Conservation (phyloP, 371 early-diverging fungal genomes). For the Catenaria anguillulae region DNA sequence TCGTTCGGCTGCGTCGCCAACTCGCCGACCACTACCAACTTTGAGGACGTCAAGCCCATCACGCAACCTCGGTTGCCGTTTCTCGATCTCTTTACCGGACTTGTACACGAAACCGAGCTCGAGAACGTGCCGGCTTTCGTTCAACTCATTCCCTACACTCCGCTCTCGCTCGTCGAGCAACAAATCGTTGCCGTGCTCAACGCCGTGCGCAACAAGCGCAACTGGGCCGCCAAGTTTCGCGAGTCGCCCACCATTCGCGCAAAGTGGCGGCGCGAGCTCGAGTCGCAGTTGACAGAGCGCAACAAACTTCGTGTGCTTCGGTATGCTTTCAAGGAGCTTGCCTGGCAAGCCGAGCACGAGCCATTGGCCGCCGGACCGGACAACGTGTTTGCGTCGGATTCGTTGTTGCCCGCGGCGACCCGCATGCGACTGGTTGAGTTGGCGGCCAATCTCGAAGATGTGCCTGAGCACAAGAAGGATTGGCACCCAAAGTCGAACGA, state of each 20-base stretch:
- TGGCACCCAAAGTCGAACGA: conserved; percentile 36
- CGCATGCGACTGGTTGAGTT: conserved; percentile 13
- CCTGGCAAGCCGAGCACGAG: conserved; percentile 15
- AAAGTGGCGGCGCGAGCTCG: neutral
- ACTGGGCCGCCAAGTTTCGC: neutral
- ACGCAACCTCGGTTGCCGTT: too few relatives aligned
- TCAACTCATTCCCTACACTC: too few relatives aligned
- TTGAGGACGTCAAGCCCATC: too few relatives aligned
- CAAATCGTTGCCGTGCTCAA: neutral
- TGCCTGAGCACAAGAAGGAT: too few relatives aligned
- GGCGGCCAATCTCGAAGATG: conserved; percentile 15
- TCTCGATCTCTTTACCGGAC: too few relatives aligned
- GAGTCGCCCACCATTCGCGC: neutral
- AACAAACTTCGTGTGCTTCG: too few relatives aligned
- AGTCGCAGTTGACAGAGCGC: neutral
- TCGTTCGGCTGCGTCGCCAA: too few relatives aligned
- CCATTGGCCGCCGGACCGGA: conserved; percentile 15
- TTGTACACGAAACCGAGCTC: too few relatives aligned
- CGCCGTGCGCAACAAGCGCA: neutral
- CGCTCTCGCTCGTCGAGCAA: neutral
- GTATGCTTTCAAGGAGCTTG: conserved; percentile 24
- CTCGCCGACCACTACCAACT: too few relatives aligned
- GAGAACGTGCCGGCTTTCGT: too few relatives aligned
- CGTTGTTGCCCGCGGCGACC: conserved; percentile 13
- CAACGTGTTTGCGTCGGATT: conserved; percentile 23